These are phyloP conservation scores for Medicago ruthenica DNA, from an alignment of 306 rosid species.

Conservation along the genomic window DNA sequence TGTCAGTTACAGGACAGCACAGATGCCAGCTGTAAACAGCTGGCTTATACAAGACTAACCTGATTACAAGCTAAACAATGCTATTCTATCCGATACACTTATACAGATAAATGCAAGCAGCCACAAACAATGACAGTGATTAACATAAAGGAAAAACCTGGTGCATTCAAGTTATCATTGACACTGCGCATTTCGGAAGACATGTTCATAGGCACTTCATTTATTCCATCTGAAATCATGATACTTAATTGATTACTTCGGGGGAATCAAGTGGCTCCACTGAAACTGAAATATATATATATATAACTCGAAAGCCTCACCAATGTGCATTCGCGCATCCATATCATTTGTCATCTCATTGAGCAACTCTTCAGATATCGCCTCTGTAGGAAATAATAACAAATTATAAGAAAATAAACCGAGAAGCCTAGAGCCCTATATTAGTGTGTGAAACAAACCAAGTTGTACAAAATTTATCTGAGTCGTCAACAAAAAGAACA, in stretches of 20 bases:
- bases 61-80: too few species aligned
- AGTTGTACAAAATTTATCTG: too few species aligned
- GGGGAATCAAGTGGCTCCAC: slow-evolving; percentile 13
- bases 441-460: too few species aligned
- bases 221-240: slow-evolving; percentile 46
- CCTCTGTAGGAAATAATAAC: too few species aligned
- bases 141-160: slow-evolving; percentile 7
- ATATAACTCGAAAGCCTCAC: slow-evolving; percentile 9
- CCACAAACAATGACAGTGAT: slow-evolving; percentile 14
- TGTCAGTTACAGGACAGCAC: too few species aligned
- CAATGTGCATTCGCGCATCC: slow-evolving; percentile 18
- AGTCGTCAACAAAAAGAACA: neutral
- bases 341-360: slow-evolving; percentile 11
- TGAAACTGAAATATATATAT: neutral
- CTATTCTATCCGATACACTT: too few species aligned
- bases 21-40: too few species aligned
- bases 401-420: too few species aligned
- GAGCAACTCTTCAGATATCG: neutral
- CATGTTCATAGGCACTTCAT: neutral
- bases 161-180: slow-evolving; percentile 38
- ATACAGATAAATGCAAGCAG: neutral
- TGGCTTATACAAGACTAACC: too few species aligned
- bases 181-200: slow-evolving; percentile 33
- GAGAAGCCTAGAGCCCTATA: too few species aligned
- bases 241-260: slow-evolving; percentile 12